Conservation (phyloP, 2,329 filamentous ascomycete genomes). For the Penicillium decumbens region DNA sequence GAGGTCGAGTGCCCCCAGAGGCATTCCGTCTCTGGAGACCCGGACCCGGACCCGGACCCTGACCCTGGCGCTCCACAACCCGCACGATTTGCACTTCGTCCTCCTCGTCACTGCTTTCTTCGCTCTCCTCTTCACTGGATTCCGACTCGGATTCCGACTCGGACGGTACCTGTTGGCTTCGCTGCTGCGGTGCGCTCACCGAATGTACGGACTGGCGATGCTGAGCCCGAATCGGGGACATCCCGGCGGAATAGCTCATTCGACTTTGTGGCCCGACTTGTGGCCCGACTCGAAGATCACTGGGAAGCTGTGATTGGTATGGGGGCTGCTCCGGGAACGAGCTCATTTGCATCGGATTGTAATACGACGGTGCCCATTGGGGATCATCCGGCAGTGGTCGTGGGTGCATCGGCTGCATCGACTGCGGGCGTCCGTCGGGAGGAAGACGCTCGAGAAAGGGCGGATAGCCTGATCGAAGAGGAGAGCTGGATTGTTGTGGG, state of each 20-base stretch:
- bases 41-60: not conserved
- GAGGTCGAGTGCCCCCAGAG: conserved; percentile 17
- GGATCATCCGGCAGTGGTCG: conserved; percentile 49
- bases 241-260: conserved; percentile 14
- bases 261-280: conserved; percentile 26
- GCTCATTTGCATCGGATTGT: conserved; percentile 21
- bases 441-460: conserved; percentile 32
- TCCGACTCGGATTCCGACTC: conserved; percentile 16
- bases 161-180: conserved; percentile 10
- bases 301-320: conserved; percentile 29
- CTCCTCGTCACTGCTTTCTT: conserved; percentile 28
- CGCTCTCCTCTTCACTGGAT: conserved; percentile 21
- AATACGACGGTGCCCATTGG: conserved; percentile 42
- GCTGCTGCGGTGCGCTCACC: conserved; percentile 11
- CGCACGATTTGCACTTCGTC: conserved; percentile 33
- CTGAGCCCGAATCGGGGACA: conserved; percentile 23
- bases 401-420: conserved; percentile 33
- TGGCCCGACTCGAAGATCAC: conserved; percentile 31
- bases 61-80: conserved; percentile 26
- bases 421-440: conserved; percentile 35
- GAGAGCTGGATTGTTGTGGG: conserved; percentile 32
- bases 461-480: conserved; percentile 34
- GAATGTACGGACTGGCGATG: conserved; percentile 18
- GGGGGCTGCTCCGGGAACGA: conserved; percentile 31
- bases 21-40: conserved; percentile 20